Evolutionary conservation across 192 early-diverging fungal species (phyloP).

Genomic region (Coemansia sp.): DNA sequence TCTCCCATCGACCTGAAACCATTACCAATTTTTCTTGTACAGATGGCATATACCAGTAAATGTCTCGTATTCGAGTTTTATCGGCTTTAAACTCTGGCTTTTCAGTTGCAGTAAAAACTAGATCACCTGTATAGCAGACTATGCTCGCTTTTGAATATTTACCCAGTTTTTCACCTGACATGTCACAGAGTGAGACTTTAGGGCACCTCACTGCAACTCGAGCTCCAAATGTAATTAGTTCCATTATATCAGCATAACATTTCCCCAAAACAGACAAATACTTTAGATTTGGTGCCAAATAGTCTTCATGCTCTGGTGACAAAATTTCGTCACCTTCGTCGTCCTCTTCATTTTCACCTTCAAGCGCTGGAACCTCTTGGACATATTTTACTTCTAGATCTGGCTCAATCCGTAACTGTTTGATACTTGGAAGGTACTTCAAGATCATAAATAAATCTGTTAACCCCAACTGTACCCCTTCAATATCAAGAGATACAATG

Average conservation of each 20-base stretch:
- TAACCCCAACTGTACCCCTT: background rate
- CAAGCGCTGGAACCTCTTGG: background rate
- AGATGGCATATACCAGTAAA: background rate
- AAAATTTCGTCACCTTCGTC: background rate
- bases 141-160: background rate
- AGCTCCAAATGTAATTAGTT: background rate
- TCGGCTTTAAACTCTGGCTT: constrained; percentile 3
- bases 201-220: background rate
- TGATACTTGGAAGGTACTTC: background rate
- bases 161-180: background rate
- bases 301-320: background rate
- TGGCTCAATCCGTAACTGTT: background rate
- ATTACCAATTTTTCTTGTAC: background rate
- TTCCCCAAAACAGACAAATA: background rate
- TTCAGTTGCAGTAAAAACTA: background rate
- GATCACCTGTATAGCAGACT: background rate
- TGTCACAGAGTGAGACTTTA: background rate
- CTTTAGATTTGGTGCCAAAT: background rate
- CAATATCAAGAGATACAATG: background rate
- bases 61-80: background rate
- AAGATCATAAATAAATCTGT: background rate
- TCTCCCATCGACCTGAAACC: background rate
- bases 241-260: background rate
- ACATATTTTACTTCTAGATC: background rate
- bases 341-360: background rate